A percentile compares a stretch with the other conserved stretches of the same genome.
Evolutionary conservation across 1,284 basidiomycete species (phyloP).

Genomic region (Rhodofomes roseus): DNA sequence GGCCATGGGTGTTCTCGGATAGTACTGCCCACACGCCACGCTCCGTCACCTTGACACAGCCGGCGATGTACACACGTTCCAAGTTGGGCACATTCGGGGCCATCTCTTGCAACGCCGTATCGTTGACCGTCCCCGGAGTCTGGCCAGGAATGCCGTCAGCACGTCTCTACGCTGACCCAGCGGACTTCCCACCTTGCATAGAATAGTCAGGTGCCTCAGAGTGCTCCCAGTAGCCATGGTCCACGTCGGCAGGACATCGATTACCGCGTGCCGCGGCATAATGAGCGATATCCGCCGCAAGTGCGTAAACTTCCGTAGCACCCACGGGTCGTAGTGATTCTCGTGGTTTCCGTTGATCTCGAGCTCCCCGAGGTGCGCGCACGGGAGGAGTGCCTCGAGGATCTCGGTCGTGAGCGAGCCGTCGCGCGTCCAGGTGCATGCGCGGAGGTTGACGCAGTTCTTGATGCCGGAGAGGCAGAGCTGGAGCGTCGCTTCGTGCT

Average conservation of each 20-base stretch:
- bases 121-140: conserved; percentile 54
- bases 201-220: conserved; percentile 53
- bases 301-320: conserved; percentile 43
- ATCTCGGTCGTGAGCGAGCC: conserved; percentile 59
- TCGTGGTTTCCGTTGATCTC: conserved; percentile 67
- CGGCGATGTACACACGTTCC: conserved; percentile 54
- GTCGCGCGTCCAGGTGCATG: conserved; percentile 74
- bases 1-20: conserved; percentile 37
- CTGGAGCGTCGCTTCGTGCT: conserved; percentile 32
- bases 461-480: conserved; percentile 45
- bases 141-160: conserved; percentile 21
- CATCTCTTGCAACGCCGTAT: conserved; percentile 44
- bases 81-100: conserved; percentile 45
- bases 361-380: conserved; percentile 44
- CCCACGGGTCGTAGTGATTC: conserved; percentile 47
- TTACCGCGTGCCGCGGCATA: conserved; percentile 60
- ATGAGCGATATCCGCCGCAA: conserved; percentile 52
- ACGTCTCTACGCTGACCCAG: neutral
- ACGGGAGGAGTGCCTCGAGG: conserved; percentile 44
- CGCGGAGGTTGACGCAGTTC: conserved; percentile 56
- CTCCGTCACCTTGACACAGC: conserved; percentile 67
- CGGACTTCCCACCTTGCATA: conserved; percentile 56
- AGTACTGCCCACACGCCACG: conserved; percentile 50
- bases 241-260: conserved; percentile 49
- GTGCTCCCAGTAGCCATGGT: conserved; percentile 37